phyloP scores from a whole-genome alignment of 2,329 filamentous ascomycete species.

The Fusarium siculi region DNA sequence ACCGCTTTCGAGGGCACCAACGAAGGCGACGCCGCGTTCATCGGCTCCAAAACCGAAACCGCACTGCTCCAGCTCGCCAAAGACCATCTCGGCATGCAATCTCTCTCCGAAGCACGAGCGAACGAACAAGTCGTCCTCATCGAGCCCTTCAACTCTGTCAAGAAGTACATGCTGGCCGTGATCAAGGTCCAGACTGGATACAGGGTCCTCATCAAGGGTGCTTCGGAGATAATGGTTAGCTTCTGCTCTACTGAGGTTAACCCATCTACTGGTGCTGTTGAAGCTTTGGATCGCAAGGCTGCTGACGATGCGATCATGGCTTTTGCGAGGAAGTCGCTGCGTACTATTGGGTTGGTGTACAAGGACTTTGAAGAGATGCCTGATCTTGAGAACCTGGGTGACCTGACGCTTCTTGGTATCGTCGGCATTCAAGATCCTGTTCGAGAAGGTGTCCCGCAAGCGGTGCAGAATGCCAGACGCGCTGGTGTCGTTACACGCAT shows the following conservation, averaged over 20 bases:
- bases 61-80: conserved; percentile 75
- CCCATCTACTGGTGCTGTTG: conserved; percentile 59
- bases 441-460: conserved; percentile 76
- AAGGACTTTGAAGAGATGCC: conserved; percentile 75
- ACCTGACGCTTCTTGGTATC: conserved; percentile 72
- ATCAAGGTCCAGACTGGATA: conserved; percentile 63
- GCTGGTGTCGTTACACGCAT: conserved; percentile 85
- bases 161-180: conserved; percentile 78
- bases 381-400: conserved; percentile 65
- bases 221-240: conserved; percentile 69
- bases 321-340: conserved; percentile 82
- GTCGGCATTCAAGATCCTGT: conserved; percentile 85
- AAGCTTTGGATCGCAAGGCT: conserved; percentile 62
- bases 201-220: conserved; percentile 71
- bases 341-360: conserved; percentile 86
- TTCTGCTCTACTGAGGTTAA: conserved; percentile 60
- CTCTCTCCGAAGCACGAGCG: conserved; percentile 71
- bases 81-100: conserved; percentile 73
- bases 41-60: conserved; percentile 83
- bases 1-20: conserved; percentile 81
- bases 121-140: conserved; percentile 71
- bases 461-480: conserved; percentile 76
- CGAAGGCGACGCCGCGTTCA: conserved; percentile 71
- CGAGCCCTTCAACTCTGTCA: conserved; percentile 78
- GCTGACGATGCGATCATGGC: conserved; percentile 73